Evolutionary conservation across 495 filamentous ascomycete genomes (phyloP).

Genomic region (Parathielavia appendiculata): DNA sequence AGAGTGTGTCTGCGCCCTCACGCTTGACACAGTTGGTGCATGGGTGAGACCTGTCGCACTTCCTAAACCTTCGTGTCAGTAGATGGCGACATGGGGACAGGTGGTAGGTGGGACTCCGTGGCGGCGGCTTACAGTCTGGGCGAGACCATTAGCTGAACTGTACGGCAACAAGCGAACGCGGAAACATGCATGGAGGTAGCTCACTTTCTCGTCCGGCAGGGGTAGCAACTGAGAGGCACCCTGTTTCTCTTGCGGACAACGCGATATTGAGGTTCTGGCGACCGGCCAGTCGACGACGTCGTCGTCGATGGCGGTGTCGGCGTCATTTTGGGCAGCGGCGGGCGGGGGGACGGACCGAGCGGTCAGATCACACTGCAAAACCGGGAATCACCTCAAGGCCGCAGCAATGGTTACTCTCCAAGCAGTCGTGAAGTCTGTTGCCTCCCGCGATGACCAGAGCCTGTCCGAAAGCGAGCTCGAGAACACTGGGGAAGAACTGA

Average conservation of each 20-base stretch:
- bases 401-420: not conserved
- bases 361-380: not conserved
- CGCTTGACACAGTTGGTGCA: constrained; percentile 96
- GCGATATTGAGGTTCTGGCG: constrained; percentile 80
- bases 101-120: too few species aligned
- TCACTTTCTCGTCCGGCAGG: constrained; percentile 93
- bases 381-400: not conserved
- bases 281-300: constrained; percentile 67
- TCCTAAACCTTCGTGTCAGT: constrained; percentile 36
- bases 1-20: constrained; percentile 61
- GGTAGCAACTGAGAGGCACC: constrained; percentile 89
- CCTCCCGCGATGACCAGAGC: too few species aligned
- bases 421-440: not conserved
- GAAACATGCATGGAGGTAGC: constrained; percentile 26
- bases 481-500: too few species aligned
- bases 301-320: constrained; percentile 88
- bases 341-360: not conserved
- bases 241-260: constrained; percentile 92
- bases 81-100: not conserved
- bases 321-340: constrained; percentile 52
- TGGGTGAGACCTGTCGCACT: constrained; percentile 88
- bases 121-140: constrained; percentile 31
- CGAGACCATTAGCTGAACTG: constrained; percentile 21
- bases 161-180: constrained; percentile 5
- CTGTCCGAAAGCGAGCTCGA: too few species aligned